Percentiles rank a stretch among this genome's conserved stretches.
These are phyloP conservation scores for Curvularia sp. DNA, from an alignment of 2,329 filamentous ascomycete species.

Conservation along the genomic window DNA sequence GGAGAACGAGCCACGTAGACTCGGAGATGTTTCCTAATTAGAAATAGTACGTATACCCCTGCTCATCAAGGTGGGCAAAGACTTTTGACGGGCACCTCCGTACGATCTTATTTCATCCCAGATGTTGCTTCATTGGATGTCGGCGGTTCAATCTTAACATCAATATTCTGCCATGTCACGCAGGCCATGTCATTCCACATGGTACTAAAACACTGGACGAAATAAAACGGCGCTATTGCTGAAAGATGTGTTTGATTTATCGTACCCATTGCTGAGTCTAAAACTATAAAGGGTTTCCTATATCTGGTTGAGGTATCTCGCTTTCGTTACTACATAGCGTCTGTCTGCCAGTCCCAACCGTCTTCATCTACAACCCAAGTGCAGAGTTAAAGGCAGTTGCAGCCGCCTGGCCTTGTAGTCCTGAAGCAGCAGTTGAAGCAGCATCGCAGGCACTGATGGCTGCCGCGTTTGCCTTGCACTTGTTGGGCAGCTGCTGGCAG, in stretches of 20 bases:
- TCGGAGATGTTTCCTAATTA: too few relatives aligned
- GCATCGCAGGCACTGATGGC: constrained; percentile 33
- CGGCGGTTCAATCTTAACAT: neutral
- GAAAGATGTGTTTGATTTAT: neutral
- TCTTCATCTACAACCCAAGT: constrained; percentile 29
- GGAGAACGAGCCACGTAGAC: too few relatives aligned
- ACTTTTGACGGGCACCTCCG: too few relatives aligned
- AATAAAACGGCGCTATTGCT: neutral
- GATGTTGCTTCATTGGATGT: neutral
- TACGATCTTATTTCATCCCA: neutral
- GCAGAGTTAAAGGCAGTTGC: constrained; percentile 42
- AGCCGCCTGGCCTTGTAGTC: constrained; percentile 33
- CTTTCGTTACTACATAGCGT: neutral
- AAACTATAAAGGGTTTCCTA: too few relatives aligned
- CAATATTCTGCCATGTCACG: neutral
- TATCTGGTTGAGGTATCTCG: neutral
- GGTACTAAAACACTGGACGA: neutral
- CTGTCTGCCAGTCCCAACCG: neutral
- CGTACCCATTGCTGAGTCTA: neutral
- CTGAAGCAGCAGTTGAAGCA: constrained; percentile 31
- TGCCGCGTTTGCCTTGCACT: constrained; percentile 33
- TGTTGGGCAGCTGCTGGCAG: constrained; percentile 53
- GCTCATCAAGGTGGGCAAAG: too few relatives aligned
- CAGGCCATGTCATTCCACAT: neutral
- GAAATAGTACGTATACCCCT: too few relatives aligned